These are phyloP conservation scores for Avena insularis DNA, from an alignment of 176 grass and related monocot genomes.

Conservation along the genomic window DNA sequence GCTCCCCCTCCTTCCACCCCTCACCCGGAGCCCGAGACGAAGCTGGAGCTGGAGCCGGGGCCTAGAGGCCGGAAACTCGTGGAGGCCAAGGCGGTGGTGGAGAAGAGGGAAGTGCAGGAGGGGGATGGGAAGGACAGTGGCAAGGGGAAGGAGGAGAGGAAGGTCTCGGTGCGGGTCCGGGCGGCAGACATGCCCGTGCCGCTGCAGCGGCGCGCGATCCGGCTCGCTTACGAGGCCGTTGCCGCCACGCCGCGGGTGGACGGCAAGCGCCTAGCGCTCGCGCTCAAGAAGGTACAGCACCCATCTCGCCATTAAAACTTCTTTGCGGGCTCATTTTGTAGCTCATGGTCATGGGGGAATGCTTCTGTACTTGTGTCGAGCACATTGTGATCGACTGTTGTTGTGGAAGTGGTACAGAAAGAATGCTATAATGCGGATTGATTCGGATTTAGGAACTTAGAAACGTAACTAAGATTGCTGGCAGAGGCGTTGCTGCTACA, in stretches of 20 bases:
- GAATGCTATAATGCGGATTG: background rate
- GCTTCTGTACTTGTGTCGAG: background rate
- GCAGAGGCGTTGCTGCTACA: background rate
- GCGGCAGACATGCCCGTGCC: conserved; percentile 76
- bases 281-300: conserved; percentile 74
- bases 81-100: conserved; percentile 18
- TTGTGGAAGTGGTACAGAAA: background rate
- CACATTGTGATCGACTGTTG: conserved; percentile 14
- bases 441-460: background rate
- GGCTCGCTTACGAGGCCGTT: conserved; percentile 67
- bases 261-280: conserved; percentile 85
- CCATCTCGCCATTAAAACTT: background rate
- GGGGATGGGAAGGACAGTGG: background rate
- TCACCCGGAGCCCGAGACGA: conserved; percentile 19
- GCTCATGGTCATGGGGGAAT: background rate
- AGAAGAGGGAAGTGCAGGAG: conserved; percentile 36
- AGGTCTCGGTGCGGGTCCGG: conserved; percentile 61
- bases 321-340: background rate
- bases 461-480: background rate
- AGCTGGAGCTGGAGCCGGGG: background rate
- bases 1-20: conserved; percentile 22
- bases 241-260: conserved; percentile 70
- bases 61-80: background rate
- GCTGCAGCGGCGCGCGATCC: conserved; percentile 76
- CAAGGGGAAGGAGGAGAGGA: conserved; percentile 39